Conservation (phyloP, 768 basidiomycete species). For the Glaciozyma antarctica region DNA sequence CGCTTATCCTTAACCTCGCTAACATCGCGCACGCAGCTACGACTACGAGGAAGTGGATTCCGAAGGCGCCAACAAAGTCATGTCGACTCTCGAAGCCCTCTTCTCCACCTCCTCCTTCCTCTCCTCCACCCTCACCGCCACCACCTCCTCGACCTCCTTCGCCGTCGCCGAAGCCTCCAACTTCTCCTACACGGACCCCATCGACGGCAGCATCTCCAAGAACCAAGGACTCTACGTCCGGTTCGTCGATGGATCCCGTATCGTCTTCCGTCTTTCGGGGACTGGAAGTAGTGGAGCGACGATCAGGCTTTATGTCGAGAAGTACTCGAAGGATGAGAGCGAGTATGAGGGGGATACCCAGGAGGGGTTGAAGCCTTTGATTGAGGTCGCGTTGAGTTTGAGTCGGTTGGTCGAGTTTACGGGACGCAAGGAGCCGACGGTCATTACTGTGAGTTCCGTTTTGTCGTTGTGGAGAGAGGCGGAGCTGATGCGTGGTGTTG, state of each 20-base stretch:
- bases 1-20: not conserved
- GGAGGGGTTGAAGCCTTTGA: conserved; percentile 85
- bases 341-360: conserved; percentile 52
- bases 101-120: conserved; percentile 56
- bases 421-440: conserved; percentile 81
- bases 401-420: conserved; percentile 78
- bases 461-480: no score
- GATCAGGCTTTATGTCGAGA: conserved; percentile 89
- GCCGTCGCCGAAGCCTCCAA: conserved; percentile 66
- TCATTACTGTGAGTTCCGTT: conserved; percentile 63
- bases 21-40: conserved; percentile 48
- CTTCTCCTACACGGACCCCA: conserved; percentile 98
- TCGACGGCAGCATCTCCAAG: conserved; percentile 80
- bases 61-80: conserved; percentile 76
- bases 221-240: conserved; percentile 93
- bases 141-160: conserved; percentile 60
- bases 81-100: conserved; percentile 62
- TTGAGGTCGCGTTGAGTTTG: conserved; percentile 82
- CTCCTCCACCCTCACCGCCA: conserved; percentile 57
- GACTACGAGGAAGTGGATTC: conserved; percentile 98
- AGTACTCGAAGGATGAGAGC: conserved; percentile 56
- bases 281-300: conserved; percentile 96
- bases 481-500: no score
- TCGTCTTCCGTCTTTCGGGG: conserved; percentile 91
- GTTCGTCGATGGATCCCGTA: conserved; percentile 83